Evolutionary conservation across 2,329 filamentous ascomycete genomes (phyloP).

Genomic region (Microdochium bolleyi): DNA sequence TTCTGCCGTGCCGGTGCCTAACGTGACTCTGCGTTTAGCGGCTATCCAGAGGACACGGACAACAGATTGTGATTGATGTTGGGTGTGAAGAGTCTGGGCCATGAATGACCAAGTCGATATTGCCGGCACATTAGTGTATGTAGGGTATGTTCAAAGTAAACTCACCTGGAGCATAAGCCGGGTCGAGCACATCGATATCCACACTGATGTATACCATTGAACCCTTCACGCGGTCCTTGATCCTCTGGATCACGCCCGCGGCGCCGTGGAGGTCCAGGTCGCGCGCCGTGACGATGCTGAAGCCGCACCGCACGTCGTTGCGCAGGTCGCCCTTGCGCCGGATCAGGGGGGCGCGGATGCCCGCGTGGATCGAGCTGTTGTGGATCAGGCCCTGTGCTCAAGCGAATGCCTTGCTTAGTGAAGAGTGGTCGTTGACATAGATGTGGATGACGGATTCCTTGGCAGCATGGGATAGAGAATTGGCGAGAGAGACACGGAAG

Average conservation of each 20-base stretch:
- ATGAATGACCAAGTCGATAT: no score
- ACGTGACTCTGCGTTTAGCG: no score
- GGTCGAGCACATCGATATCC: constrained; percentile 77
- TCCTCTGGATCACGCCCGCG: constrained; percentile 53
- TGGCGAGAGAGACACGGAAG: background rate
- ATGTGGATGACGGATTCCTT: background rate
- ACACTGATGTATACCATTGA: constrained; percentile 62
- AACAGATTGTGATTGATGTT: background rate
- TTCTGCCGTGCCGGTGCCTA: constrained; percentile 68
- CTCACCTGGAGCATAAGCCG: constrained; percentile 55
- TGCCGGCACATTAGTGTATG: no score
- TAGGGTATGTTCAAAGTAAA: no score
- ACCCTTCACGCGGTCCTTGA: constrained; percentile 46
- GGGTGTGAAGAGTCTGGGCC: background rate
- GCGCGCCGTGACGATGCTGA: constrained; percentile 46
- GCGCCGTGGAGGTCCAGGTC: constrained; percentile 67
- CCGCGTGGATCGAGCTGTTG: constrained; percentile 54
- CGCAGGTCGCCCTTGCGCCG: constrained; percentile 40
- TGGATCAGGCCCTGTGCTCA: constrained; percentile 36
- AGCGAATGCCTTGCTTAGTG: no score
- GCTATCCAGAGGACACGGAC: background rate
- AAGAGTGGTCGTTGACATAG: background rate
- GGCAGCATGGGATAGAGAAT: constrained; percentile 1
- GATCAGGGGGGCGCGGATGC: constrained; percentile 46
- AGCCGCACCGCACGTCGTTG: constrained; percentile 52